Evolutionary conservation across 805 yeast species (phyloP).

Genomic region (Hanseniaspora vineae): DNA sequence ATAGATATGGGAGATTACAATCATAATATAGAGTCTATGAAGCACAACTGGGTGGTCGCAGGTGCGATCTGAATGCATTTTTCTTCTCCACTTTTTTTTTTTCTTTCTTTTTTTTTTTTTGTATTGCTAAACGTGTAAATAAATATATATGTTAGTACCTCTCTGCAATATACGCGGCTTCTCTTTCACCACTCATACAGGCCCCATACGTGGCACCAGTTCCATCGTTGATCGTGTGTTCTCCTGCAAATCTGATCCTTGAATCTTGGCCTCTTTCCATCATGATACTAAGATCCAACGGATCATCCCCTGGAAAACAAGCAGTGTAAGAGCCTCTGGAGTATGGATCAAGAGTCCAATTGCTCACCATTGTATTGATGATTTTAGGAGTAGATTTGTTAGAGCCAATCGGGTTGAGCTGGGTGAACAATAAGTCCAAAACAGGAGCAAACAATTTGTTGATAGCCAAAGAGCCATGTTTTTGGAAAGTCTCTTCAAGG

Average conservation of each 20-base stretch:
- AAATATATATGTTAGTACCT: background rate
- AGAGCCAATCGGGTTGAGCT: conserved; percentile 6
- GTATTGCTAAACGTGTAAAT: background rate
- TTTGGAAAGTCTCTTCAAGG: conserved; percentile 34
- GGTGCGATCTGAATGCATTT: background rate
- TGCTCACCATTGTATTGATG: conserved; percentile 34
- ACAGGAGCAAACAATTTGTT: conserved; percentile 48
- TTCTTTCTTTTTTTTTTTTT: background rate
- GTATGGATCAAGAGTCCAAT: conserved; percentile 75
- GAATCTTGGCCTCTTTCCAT: conserved; percentile 44
- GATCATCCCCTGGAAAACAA: conserved; percentile 54
- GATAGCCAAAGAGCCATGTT: conserved; percentile 19
- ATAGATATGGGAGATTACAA: conserved; percentile 3
- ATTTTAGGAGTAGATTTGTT: conserved; percentile 21
- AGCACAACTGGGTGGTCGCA: background rate
- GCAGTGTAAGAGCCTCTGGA: conserved; percentile 77
- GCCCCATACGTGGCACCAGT: conserved; percentile 93
- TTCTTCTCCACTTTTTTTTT: too few species aligned
- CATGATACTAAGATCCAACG: conserved; percentile 48
- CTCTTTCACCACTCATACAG: conserved; percentile 59
- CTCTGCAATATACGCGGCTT: conserved; percentile 28
- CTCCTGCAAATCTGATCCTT: conserved; percentile 73
- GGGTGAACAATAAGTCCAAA: conserved; percentile 15
- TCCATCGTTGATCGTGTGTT: conserved; percentile 75
- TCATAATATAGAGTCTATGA: background rate